Conservation (phyloP, 345 rosid species). For the Pelargonium nanum region DNA sequence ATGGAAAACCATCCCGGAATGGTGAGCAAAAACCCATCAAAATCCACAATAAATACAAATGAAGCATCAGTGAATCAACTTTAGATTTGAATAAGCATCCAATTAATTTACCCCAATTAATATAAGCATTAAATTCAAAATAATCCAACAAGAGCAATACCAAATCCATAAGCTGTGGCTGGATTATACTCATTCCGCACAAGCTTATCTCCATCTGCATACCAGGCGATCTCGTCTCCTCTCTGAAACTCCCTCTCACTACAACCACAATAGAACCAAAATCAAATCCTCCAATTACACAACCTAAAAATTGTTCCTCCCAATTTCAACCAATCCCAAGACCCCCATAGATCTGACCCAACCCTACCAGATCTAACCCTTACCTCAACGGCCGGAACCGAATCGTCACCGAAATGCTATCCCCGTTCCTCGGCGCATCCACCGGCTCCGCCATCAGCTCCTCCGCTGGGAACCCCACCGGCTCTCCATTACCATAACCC, state of each 20-base stretch:
- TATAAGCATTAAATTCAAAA: not conserved
- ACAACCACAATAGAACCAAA: slow-evolving; percentile 12
- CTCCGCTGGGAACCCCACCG: slow-evolving; percentile 51
- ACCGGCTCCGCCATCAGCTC: slow-evolving; percentile 61
- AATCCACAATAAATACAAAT: not conserved
- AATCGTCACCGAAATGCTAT: slow-evolving; percentile 93
- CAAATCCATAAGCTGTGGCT: slow-evolving; percentile 82
- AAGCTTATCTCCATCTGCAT: slow-evolving; percentile 84
- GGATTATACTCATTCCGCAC: slow-evolving; percentile 86
- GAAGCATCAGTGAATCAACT: not conserved
- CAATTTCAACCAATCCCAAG: slow-evolving; percentile 9
- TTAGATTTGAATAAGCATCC: too few relatives aligned
- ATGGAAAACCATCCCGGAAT: slow-evolving; percentile 10
- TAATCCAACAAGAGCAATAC: slow-evolving; percentile 26
- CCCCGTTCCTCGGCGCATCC: slow-evolving; percentile 55
- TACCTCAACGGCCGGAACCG: slow-evolving; percentile 96
- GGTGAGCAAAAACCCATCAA: not conserved
- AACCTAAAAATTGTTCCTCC: slow-evolving; percentile 2
- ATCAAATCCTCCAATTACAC: slow-evolving; percentile 4
- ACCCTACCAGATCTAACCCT: slow-evolving; percentile 39
- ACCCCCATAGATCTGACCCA: slow-evolving; percentile 39
- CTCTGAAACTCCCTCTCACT: slow-evolving; percentile 89
- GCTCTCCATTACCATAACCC: slow-evolving; percentile 30
- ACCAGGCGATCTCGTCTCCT: slow-evolving; percentile 98
- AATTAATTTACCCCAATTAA: not conserved